These are phyloP conservation scores for Pythium plurisporium DNA, from an alignment of 352 stramenopile genomes.

Conservation along the genomic window DNA sequence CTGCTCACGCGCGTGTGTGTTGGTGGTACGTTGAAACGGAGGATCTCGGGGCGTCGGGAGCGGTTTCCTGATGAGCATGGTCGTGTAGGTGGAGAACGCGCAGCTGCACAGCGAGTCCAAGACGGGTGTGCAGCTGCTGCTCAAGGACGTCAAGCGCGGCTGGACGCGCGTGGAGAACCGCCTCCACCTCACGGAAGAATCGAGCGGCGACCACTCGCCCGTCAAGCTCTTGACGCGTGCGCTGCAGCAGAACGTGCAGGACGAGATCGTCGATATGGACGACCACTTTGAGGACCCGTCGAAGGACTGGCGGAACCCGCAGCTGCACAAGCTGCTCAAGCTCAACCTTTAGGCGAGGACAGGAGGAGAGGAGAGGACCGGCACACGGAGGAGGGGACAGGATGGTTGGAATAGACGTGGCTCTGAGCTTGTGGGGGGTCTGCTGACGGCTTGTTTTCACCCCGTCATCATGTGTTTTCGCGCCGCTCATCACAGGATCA, in stretches of 20 bases:
- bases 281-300: constrained; percentile 67
- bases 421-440: not conserved
- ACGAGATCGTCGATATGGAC: constrained; percentile 65
- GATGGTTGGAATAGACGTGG: constrained; percentile 8
- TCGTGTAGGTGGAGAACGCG: constrained; percentile 36
- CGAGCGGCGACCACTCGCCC: constrained; percentile 27
- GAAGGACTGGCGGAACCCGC: constrained; percentile 76
- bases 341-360: constrained; percentile 56
- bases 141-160: constrained; percentile 79
- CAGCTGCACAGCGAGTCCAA: constrained; percentile 55
- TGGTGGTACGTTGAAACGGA: too few relatives aligned
- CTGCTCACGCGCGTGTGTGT: constrained; percentile 61
- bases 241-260: constrained; percentile 42
- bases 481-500: too few relatives aligned
- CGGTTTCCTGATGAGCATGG: not conserved
- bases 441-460: too few relatives aligned
- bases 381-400: not conserved
- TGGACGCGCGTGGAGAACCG: constrained; percentile 67
- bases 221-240: constrained; percentile 41
- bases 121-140: constrained; percentile 54
- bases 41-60: too few relatives aligned
- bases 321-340: constrained; percentile 62
- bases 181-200: constrained; percentile 41
- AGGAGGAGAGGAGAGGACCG: not conserved
- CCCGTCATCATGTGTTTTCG: too few relatives aligned